These are phyloP conservation scores for Stachybotrys chartarum DNA, from an alignment of 2,329 filamentous ascomycete species.

Conservation along the genomic window DNA sequence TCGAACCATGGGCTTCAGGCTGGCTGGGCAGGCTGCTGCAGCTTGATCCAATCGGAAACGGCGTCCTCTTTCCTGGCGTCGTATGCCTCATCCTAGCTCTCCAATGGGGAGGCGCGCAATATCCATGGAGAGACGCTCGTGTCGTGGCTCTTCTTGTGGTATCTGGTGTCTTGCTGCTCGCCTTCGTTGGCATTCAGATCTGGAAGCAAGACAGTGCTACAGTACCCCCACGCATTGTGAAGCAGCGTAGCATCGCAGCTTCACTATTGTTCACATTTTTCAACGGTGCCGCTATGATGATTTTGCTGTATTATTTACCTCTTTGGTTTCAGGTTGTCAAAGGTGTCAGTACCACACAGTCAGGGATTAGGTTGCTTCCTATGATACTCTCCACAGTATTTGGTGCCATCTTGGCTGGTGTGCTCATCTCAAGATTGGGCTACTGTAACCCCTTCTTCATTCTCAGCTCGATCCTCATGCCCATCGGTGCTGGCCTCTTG, in stretches of 20 bases:
- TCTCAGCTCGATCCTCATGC: slow-evolving; percentile 19
- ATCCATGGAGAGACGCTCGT: slow-evolving; percentile 11
- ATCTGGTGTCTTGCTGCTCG: slow-evolving; percentile 18
- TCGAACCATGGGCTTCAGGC: neutral
- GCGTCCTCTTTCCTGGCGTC: slow-evolving; percentile 18
- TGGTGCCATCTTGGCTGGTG: slow-evolving; percentile 17
- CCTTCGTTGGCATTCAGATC: slow-evolving; percentile 24
- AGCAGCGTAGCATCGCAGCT: slow-evolving; percentile 29
- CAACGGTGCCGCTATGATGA: slow-evolving; percentile 18
- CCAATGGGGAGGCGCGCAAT: slow-evolving; percentile 32
- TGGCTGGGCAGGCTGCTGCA: no score
- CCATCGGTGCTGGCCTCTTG: slow-evolving; percentile 32
- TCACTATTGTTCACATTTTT: slow-evolving; percentile 20
- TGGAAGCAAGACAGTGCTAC: slow-evolving; percentile 27
- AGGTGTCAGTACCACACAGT: slow-evolving; percentile 19
- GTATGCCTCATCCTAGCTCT: slow-evolving; percentile 37
- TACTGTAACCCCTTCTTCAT: slow-evolving; percentile 36
- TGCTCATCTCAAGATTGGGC: slow-evolving; percentile 21
- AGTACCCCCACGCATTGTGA: slow-evolving; percentile 32
- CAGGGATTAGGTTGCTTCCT: slow-evolving; percentile 20
- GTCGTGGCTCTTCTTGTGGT: slow-evolving; percentile 30
- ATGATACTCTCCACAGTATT: slow-evolving; percentile 20
- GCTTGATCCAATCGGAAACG: slow-evolving; percentile 9
- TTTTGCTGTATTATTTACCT: slow-evolving; percentile 36
- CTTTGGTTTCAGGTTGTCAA: slow-evolving; percentile 45